Base-by-base conservation (phyloP, 306 rosid species). In the Pyrus bretschneideri region DNA sequence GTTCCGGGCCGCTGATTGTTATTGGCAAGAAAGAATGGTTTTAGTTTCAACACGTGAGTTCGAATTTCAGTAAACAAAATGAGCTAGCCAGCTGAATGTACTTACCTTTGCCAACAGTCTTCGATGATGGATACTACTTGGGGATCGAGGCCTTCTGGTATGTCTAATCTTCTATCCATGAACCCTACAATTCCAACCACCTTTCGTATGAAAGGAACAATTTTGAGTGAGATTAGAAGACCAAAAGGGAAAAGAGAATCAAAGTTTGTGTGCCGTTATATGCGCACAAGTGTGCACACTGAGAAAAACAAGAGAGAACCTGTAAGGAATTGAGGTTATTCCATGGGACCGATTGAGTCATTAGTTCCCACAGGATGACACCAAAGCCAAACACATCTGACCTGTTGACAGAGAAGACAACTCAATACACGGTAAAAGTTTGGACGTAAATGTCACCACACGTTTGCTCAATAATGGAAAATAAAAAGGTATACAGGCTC, bases 171-270 rank as follows among this genome's bases (percentile, higher is more conserved):
- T 82, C 92, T 90, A 79, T 92, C 88, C 93, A 87, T 87, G 75
- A 90, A 92, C 55, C 96, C 96, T 38, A 92, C 93, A 27, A 90
- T 85, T 87, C 97, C 93, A 60, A 92, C 97, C 59, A 92, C 91
- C 93, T 90, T 84, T 40, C 73, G 42, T 76, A 76, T 38, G 76
- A 61, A 81, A 84, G 14, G 21, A 27, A 65, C 35, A 63, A 5
- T 23, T 79, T 66, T 59, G 15, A 51, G 19, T 9, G 21, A 49
- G 30, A 55, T 42, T 33, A 14, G 17, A 61, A 13, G 25, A 60
- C 52, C 62, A 3, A 57, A 38, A 38, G 42, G 9, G 9, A 38
- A 38, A 38, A 55, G 21, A 18, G 62, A 17, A 72, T n/a, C 17
- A 23, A 33, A 25, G 67, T n/a, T 66, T 17, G 22, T 23, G 38